Percentiles rank a stretch among this genome's conserved stretches.
These are phyloP conservation scores for Kwoniella dendrophila DNA, from an alignment of 768 basidiomycete genomes.

Conservation along the genomic window DNA sequence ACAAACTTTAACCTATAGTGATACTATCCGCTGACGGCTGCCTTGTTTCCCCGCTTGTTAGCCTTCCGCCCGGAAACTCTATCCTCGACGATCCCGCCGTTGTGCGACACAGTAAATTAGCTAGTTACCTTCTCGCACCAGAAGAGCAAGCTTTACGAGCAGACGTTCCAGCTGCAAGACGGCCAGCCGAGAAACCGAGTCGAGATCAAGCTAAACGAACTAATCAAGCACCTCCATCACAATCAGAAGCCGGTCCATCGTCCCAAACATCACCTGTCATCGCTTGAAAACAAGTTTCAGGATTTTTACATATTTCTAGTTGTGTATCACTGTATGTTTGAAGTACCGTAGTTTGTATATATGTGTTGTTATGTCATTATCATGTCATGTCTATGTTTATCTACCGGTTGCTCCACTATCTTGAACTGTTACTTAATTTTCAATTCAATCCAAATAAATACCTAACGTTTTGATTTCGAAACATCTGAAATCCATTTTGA, in stretches of 20 bases:
- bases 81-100: slow-evolving; percentile 36
- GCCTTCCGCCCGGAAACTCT: slow-evolving; percentile 22
- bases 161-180: no score
- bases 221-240: neutral
- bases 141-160: neutral
- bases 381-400: slow-evolving; percentile 1
- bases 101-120: slow-evolving; percentile 22
- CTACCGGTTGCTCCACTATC: neutral
- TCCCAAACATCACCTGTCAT: no score
- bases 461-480: slow-evolving; percentile 68
- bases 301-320: neutral
- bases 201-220: neutral
- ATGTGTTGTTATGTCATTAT: no score
- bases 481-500: slow-evolving; percentile 68
- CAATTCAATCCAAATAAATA: slow-evolving; percentile 1
- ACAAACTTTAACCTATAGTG: no score
- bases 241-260: neutral
- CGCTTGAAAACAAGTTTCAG: neutral
- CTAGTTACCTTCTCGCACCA: slow-evolving; percentile 17
- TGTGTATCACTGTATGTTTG: no score
- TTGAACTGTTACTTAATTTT: neutral
- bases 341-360: neutral
- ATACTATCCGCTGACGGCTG: neutral
- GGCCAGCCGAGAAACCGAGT: neutral
- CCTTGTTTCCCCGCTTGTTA: no score